Base-by-base conservation (phyloP, 441 rosid species). In the Pelargonium citronellum region DNA sequence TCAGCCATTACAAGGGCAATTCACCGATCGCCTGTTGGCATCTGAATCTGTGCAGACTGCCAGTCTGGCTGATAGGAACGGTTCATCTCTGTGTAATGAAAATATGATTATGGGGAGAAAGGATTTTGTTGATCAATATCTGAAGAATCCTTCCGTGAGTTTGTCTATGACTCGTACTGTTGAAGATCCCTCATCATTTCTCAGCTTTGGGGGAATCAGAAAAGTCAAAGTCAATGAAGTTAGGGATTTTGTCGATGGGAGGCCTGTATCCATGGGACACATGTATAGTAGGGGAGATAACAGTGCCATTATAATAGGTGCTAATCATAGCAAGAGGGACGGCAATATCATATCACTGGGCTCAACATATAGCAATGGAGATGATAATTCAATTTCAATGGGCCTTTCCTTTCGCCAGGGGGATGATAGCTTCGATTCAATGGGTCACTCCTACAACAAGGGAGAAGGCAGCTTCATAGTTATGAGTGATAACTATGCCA, bases 141-240 rank as follows among this genome's bases (percentile, higher is more conserved):
- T 66, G 4, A 81, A 73, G 68, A 86, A 84, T 58, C 78, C 81
- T 0, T 83, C 90, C 37, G 83, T 80, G 67, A 85, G 79, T 43
- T 79, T 87, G 74, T 84, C 90, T 24, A 84, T 89, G 72, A 81
- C 88, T 72, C 87, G 83, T 73, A 74, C 82, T 19, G 78, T 67
- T 46, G 89, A 85, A 27, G 86, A 78, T 71, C 75, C 83, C 73
- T 85, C 84, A 39, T 64, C 81, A 51, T 79, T 78, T 76, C 80
- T 83, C 1, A 79, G 67, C 78, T 79, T 78, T 76, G 85, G 83
- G 74, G 89, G 85, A 53, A 73, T 68, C 66, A 83, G 87, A 64
- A 89, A 87, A 77, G 88, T 84, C 55, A 87, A 79, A 24, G 85
- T 89, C 72, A 85, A 80, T 75, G 83, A 82, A 69, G 86, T 87